These are phyloP conservation scores for Lolium rigidum DNA, from an alignment of 176 grass and related monocot species.

Conservation along the genomic window DNA sequence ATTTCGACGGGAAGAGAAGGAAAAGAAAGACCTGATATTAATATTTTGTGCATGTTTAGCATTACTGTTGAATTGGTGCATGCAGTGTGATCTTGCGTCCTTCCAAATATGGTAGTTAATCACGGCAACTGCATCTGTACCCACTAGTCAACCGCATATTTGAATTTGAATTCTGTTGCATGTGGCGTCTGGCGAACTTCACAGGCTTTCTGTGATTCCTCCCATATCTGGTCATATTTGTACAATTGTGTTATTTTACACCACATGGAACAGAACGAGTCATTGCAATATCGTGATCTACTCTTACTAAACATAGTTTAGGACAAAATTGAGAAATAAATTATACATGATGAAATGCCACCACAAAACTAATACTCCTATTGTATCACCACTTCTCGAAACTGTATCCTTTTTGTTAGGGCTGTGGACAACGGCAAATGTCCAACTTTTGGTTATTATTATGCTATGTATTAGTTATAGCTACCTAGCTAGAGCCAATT, in stretches of 20 bases:
- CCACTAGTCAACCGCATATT: background rate
- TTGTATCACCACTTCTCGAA: background rate
- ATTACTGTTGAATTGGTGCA: background rate
- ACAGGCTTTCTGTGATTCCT: background rate
- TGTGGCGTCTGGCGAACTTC: background rate
- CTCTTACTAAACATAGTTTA: background rate
- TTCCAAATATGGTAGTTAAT: background rate
- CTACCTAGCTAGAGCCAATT: background rate
- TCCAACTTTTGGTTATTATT: background rate
- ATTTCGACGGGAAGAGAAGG: background rate
- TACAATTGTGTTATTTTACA: background rate
- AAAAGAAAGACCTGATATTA: constrained; percentile 1
- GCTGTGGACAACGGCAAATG: background rate
- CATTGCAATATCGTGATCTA: background rate
- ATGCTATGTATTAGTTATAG: background rate
- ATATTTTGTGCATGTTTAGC: background rate
- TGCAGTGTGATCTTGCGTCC: background rate
- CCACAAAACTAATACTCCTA: background rate
- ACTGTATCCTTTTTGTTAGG: background rate
- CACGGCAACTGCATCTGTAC: background rate
- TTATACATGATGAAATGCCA: background rate
- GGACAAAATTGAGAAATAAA: background rate
- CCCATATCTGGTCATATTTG: background rate
- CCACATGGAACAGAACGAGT: background rate
- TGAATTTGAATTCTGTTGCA: constrained; percentile 1